Base-by-base conservation (phyloP, 1,284 basidiomycete genomes). In the Sporisorium exsertum region DNA sequence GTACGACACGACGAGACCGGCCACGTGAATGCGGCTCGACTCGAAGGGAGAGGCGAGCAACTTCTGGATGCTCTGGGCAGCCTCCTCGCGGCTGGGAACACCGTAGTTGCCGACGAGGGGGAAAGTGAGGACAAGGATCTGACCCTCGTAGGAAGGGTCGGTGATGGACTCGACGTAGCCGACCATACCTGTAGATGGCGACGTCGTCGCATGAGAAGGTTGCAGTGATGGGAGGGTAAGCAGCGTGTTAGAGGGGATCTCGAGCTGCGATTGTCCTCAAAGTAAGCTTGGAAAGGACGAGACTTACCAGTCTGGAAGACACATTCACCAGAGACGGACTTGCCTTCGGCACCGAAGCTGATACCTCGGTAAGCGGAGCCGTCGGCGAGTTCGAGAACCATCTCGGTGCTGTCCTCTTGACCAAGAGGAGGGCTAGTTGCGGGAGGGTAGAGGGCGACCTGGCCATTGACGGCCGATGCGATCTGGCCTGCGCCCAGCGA, bases 141-240 rank as follows among this genome's bases (percentile, higher is more conserved):
- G 97, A 56, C 95, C 95, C 86, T 96, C 92, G 87, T 99, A 99
- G 3, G 97, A 99, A 18, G 97, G 97, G 87, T 99, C 97, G 55
- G 97, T 99, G 76, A 99, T 88, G 18, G 97, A 98, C 86, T 99
- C 97, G 68, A 95, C 95, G 87, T 99, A 99, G 51, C 97, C 97
- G 72, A 99, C 95, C 96, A 99, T 84, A 55, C 80, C 81, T 81
- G 74, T 61, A 27, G 20, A 40, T 33, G 50, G 62, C 47, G 46
- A 26, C n/a, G n/a, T n/a, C n/a, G n/a, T n/a, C n/a, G n/a, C n/a
- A n/a, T n/a, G n/a, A n/a, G n/a, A n/a, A n/a, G n/a, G 46, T 26
- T 47, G 45, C 46, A 54, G n/a, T n/a, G n/a, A n/a, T 54, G 27
- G 42, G 52, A 56, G 27, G 29, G 51, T 18, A 62, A n/a, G 50